Evolutionary conservation across 257 asterid genomes (phyloP), one percentile per base, ranked within the genome.

Genomic region (Gynochthodes officinalis): DNA sequence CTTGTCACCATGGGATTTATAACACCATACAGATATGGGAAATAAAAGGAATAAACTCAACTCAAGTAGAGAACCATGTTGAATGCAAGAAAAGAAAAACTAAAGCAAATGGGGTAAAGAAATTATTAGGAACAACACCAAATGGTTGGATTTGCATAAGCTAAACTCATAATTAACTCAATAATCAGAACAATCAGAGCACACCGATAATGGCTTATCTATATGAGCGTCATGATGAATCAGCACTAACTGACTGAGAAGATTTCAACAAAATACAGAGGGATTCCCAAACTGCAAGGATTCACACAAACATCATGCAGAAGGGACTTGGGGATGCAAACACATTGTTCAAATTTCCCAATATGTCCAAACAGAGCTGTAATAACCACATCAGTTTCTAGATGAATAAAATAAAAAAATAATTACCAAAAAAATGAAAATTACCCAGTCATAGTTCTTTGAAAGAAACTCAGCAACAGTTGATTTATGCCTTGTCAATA

Each of bases 391-490:
- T 14, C 2, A 67, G 8, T 28, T 53, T 18, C 4, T 0, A 37
- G 21, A 52, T 11, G 52, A 16, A 37, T 1, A 18, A 64, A 39
- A 0, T n/a, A 39, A 21, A 48, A 69, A 13, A 19, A 1, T 10
- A 33, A 67, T 18, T 58, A 4, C 46, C 15, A 28, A 39, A 37
- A 39, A 4, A 19, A 8, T 21, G 28, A 28, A 57, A 69, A 52
- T 80, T 82, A 91, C 97, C 98, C 98, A 93, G 63, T 89, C 98
- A 83, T 93, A 93, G 73, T 93, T 93, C 60, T 88, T 89, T 18
- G 96, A 83, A 80, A 93, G 97, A 74, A 90, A 93, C 55, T 88
- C 96, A 62, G 98, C 95, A 60, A 93, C 98, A 2, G 98, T 93
- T 54, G 97, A 90, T 84, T 93, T 93, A 76, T 93, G 98, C 87